These are phyloP conservation scores for Coniferiporia sulphurascens DNA, from an alignment of 1,284 basidiomycete genomes.

Conservation along the genomic window DNA sequence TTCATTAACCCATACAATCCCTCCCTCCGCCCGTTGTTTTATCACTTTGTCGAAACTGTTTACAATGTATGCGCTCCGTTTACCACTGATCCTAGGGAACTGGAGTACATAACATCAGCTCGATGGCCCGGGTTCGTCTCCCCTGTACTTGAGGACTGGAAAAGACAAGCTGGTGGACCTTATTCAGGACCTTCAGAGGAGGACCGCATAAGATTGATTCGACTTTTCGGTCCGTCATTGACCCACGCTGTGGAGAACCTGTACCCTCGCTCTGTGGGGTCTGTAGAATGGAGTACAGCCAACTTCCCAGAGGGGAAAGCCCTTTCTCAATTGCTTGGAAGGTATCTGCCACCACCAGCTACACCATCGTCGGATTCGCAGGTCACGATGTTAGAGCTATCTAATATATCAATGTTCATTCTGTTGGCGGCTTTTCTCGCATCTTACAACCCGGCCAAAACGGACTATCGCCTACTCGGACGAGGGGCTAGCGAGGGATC, in stretches of 20 bases:
- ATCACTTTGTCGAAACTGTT: constrained; percentile 61
- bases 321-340: constrained; percentile 19
- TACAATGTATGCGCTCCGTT: constrained; percentile 63
- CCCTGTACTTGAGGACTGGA: constrained; percentile 56
- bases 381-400: constrained; percentile 30
- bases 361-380: constrained; percentile 8
- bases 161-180: constrained; percentile 23
- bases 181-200: constrained; percentile 45
- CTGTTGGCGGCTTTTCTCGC: constrained; percentile 81
- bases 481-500: constrained; percentile 64
- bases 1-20: constrained; percentile 43
- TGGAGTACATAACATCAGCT: constrained; percentile 71
- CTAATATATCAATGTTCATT: constrained; percentile 68
- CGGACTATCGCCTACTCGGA: constrained; percentile 80
- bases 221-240: constrained; percentile 56
- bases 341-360: constrained; percentile 20
- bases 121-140: constrained; percentile 77
- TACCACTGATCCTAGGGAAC: constrained; percentile 61
- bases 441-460: constrained; percentile 80
- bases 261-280: constrained; percentile 59
- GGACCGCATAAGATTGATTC: constrained; percentile 54
- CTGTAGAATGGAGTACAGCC: constrained; percentile 49
- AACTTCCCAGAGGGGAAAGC: constrained; percentile 40
- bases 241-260: constrained; percentile 57
- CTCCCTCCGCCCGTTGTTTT: constrained; percentile 53